Percentiles rank a stretch among this genome's conserved stretches.
Evolutionary conservation across 768 basidiomycete species (phyloP).

Genomic region (Tephrocybe sp.): DNA sequence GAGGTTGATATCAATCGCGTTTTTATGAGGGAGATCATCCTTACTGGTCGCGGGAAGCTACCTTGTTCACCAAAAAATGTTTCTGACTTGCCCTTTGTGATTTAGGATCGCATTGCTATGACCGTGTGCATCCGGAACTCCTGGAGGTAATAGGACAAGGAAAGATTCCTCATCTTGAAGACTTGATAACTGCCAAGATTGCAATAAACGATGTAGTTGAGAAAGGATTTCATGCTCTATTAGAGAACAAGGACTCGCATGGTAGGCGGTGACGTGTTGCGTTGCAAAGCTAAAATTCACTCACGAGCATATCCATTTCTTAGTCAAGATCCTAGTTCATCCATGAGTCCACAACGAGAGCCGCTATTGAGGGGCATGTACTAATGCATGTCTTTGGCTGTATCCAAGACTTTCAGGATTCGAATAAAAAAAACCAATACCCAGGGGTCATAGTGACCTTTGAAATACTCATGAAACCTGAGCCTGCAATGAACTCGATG

Average conservation of each 20-base stretch:
- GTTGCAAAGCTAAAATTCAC: no score
- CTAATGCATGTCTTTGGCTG: no score
- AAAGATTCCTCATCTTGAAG: conserved; percentile 34
- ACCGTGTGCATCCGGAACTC: conserved; percentile 33
- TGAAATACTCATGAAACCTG: no score
- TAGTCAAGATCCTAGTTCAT: conserved; percentile 38
- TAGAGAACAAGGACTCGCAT: conserved; percentile 38
- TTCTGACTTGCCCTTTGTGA: neutral
- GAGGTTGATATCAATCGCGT: conserved; percentile 34
- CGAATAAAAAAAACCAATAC: no score
- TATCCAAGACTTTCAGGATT: no score
- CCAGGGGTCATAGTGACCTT: no score
- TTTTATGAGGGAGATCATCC: conserved; percentile 31
- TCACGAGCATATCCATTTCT: neutral
- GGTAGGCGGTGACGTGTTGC: conserved; percentile 22
- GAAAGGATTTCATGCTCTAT: conserved; percentile 37
- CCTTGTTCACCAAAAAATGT: neutral
- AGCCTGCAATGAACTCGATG: no score
- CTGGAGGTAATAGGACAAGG: conserved; percentile 36
- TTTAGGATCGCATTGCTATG: conserved; percentile 36
- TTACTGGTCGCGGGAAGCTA: conserved; percentile 29
- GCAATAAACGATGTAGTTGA: conserved; percentile 38
- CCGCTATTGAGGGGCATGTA: neutral
- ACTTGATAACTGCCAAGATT: conserved; percentile 41
- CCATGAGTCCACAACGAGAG: conserved; percentile 12